A percentile compares a stretch with the other conserved stretches of the same genome.
phyloP scores from a whole-genome alignment of 1,284 basidiomycete genomes.

The Apiotrichum gamsii region DNA sequence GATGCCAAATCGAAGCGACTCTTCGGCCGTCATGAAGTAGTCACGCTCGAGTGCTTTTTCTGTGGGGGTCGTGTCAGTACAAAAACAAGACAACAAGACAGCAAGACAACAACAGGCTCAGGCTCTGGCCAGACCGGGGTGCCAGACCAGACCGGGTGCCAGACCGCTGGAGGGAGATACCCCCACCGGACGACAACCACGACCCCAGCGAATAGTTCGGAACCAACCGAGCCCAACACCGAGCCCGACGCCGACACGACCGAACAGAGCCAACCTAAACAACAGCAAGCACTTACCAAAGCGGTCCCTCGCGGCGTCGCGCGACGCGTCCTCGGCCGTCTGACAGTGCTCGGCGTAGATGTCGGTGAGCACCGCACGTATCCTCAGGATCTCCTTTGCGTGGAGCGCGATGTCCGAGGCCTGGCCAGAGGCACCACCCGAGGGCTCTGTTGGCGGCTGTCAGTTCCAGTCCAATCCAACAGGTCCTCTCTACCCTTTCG shows the following conservation, averaged over 20 bases:
- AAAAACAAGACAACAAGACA: background rate
- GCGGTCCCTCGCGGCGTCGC: constrained; percentile 59
- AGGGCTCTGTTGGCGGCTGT: constrained; percentile 63
- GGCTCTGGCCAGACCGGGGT: background rate
- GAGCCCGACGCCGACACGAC: no score
- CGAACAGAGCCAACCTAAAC: no score
- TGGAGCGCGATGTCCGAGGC: constrained; percentile 91
- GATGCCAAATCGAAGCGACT: constrained; percentile 81
- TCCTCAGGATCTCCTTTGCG: constrained; percentile 83
- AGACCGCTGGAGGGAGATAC: no score
- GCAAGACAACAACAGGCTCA: background rate
- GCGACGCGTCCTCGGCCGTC: constrained; percentile 56
- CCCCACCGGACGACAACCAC: background rate
- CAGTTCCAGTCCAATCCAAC: background rate
- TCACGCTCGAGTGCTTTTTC: constrained; percentile 83
- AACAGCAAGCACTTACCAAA: constrained; percentile 64
- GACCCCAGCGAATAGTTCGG: no score
- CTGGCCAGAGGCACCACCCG: constrained; percentile 85
- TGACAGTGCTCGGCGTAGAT: constrained; percentile 67
- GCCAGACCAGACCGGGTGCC: no score
- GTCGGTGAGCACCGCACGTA: constrained; percentile 69
- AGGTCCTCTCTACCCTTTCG: no score
- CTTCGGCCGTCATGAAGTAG: constrained; percentile 86
- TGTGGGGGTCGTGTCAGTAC: constrained; percentile 3
- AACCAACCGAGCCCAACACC: no score